A percentile compares a stretch with the other conserved stretches of the same genome.
These are phyloP conservation scores for Mycosphaerella sp. DNA, from an alignment of 2,329 filamentous ascomycete genomes.

Conservation along the genomic window DNA sequence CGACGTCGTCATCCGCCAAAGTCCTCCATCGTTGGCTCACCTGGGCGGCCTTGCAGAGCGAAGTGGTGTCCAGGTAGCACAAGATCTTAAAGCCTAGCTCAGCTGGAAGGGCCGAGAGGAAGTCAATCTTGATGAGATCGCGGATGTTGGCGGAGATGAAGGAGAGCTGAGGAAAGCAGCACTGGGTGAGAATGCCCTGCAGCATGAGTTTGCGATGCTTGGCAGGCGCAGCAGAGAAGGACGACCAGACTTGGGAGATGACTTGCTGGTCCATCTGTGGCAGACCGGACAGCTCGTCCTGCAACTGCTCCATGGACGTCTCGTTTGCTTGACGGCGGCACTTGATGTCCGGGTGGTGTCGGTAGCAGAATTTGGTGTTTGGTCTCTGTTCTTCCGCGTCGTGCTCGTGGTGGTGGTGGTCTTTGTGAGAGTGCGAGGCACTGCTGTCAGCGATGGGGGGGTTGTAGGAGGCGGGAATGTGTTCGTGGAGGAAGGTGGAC, in stretches of 20 bases:
- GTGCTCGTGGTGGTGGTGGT: slow-evolving; percentile 28
- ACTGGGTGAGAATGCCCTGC: slow-evolving; percentile 90
- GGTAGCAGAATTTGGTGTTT: slow-evolving; percentile 93
- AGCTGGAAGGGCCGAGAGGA: slow-evolving; percentile 76
- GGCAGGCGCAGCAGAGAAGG: slow-evolving; percentile 90
- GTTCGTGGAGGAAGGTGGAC: slow-evolving; percentile 80
- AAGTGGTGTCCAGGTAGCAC: slow-evolving; percentile 85
- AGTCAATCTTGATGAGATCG: slow-evolving; percentile 96
- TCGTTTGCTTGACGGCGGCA: slow-evolving; percentile 91
- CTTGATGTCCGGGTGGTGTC: slow-evolving; percentile 88
- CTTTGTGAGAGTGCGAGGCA: slow-evolving; percentile 28
- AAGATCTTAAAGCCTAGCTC: slow-evolving; percentile 93
- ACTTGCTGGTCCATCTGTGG: slow-evolving; percentile 84
- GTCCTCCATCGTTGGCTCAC: slow-evolving; percentile 83
- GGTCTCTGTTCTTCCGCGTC: slow-evolving; percentile 31
- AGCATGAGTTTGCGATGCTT: slow-evolving; percentile 96
- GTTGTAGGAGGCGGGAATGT: slow-evolving; percentile 84
- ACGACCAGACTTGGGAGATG: slow-evolving; percentile 94
- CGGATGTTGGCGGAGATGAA: slow-evolving; percentile 84
- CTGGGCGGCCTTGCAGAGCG: slow-evolving; percentile 90
- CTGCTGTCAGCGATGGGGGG: slow-evolving; percentile 51
- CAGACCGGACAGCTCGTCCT: slow-evolving; percentile 75
- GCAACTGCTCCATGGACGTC: slow-evolving; percentile 90
- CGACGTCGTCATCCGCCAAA: slow-evolving; percentile 92
- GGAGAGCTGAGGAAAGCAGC: slow-evolving; percentile 94